Evolutionary conservation across 352 stramenopile species (phyloP).

Genomic region (Phytophthora gonapodyides): DNA sequence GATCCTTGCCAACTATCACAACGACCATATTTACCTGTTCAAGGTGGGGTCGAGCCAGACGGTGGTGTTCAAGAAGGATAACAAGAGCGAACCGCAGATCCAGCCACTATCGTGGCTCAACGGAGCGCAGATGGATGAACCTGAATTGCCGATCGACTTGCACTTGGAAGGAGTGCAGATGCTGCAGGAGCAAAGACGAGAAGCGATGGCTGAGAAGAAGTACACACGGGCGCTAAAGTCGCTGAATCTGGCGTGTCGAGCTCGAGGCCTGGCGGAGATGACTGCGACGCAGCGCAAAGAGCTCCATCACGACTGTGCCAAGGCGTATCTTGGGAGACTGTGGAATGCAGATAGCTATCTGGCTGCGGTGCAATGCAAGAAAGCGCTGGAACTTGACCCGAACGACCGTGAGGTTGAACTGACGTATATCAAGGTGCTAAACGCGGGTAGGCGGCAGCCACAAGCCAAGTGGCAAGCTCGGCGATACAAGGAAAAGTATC

Average conservation of each 20-base stretch:
- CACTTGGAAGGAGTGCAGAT: constrained; percentile 32
- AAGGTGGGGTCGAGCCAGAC: constrained; percentile 45
- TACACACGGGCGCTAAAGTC: constrained; percentile 46
- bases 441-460: constrained; percentile 40
- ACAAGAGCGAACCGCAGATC: constrained; percentile 30
- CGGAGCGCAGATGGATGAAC: constrained; percentile 50
- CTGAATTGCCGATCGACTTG: constrained; percentile 24
- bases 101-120: constrained; percentile 39
- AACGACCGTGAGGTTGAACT: constrained; percentile 53
- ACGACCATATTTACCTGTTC: constrained; percentile 87
- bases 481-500: constrained; percentile 55
- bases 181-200: constrained; percentile 28
- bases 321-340: constrained; percentile 62
- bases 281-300: constrained; percentile 51
- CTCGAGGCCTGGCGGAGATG: constrained; percentile 30
- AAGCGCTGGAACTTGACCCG: constrained; percentile 57
- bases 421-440: constrained; percentile 64
- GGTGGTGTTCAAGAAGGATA: constrained; percentile 34
- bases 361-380: constrained; percentile 65
- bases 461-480: constrained; percentile 50
- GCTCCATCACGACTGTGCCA: constrained; percentile 60
- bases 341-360: constrained; percentile 78
- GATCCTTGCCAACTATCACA: constrained; percentile 84
- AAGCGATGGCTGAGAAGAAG: constrained; percentile 23
- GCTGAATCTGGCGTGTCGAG: constrained; percentile 44